Evolutionary conservation across 768 basidiomycete species (phyloP).

Genomic region (Xerocomus spinulosus): DNA sequence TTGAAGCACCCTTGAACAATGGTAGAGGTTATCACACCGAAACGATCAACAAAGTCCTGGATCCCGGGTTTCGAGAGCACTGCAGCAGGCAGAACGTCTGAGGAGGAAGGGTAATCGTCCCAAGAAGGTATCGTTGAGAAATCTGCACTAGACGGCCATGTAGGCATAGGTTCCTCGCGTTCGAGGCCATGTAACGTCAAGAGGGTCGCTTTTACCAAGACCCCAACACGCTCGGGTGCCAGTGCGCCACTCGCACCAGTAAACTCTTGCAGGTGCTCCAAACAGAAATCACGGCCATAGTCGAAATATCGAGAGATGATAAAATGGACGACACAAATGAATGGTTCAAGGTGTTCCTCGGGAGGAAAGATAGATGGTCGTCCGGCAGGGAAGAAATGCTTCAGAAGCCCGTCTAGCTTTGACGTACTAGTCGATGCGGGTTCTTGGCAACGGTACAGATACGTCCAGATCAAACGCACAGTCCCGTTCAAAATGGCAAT

Average conservation of each 20-base stretch:
- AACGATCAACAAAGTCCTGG: slow-evolving; percentile 67
- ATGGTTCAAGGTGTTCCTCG: slow-evolving; percentile 74
- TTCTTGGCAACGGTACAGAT: slow-evolving; percentile 91
- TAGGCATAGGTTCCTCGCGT: slow-evolving; percentile 60
- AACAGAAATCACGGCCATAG: slow-evolving; percentile 74
- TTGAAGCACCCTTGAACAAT: slow-evolving; percentile 60
- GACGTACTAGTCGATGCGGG: slow-evolving; percentile 73
- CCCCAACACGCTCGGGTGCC: slow-evolving; percentile 67
- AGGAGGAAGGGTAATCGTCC: slow-evolving; percentile 68
- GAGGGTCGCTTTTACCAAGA: slow-evolving; percentile 74
- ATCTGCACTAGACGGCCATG: slow-evolving; percentile 76
- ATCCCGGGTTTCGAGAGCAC: slow-evolving; percentile 61
- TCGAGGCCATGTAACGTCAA: slow-evolving; percentile 69
- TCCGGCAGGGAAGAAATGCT: slow-evolving; percentile 74
- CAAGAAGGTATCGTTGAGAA: slow-evolving; percentile 50
- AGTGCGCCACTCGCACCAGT: slow-evolving; percentile 41
- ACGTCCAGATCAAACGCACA: slow-evolving; percentile 85
- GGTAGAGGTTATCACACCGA: slow-evolving; percentile 49
- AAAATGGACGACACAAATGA: slow-evolving; percentile 78
- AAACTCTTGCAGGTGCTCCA: slow-evolving; percentile 76
- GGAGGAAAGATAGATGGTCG: slow-evolving; percentile 54
- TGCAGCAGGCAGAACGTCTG: slow-evolving; percentile 53
- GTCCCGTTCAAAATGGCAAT: slow-evolving; percentile 75
- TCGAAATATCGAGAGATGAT: slow-evolving; percentile 81
- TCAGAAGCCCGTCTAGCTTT: slow-evolving; percentile 70